Conservation (phyloP, 2,329 filamentous ascomycete species). For the Verruconis gallopava region DNA sequence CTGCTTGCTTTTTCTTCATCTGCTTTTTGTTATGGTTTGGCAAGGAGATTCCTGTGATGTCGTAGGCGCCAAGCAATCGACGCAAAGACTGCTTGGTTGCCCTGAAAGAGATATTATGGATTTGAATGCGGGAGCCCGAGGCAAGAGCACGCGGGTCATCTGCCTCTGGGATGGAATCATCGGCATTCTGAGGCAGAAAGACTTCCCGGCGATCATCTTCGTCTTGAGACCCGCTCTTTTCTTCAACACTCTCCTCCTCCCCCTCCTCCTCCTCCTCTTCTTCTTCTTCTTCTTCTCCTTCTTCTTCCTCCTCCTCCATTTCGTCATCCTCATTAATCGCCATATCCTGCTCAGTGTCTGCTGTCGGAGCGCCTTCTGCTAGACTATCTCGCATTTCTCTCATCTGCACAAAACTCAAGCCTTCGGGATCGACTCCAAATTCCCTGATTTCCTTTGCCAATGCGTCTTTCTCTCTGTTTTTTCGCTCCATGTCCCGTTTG, state of each 20-base stretch:
- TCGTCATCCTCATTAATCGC: neutral
- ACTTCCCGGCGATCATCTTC: too few relatives aligned
- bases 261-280: neutral
- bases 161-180: neutral
- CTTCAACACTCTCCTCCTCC: neutral
- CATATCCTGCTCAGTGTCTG: too few relatives aligned
- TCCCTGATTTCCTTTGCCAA: neutral
- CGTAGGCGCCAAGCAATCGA: neutral
- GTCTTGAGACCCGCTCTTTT: neutral
- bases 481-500: neutral
- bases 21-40: neutral
- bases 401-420: neutral
- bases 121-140: neutral
- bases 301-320: neutral
- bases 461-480: too few relatives aligned
- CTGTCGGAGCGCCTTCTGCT: too few relatives aligned
- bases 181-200: too few relatives aligned
- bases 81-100: neutral
- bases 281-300: neutral
- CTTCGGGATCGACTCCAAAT: neutral
- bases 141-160: neutral
- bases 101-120: neutral
- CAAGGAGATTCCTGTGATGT: neutral
- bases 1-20: neutral
- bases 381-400: neutral